Conservation (phyloP, 2,329 filamentous ascomycete genomes). For the Amauroascus niger region DNA sequence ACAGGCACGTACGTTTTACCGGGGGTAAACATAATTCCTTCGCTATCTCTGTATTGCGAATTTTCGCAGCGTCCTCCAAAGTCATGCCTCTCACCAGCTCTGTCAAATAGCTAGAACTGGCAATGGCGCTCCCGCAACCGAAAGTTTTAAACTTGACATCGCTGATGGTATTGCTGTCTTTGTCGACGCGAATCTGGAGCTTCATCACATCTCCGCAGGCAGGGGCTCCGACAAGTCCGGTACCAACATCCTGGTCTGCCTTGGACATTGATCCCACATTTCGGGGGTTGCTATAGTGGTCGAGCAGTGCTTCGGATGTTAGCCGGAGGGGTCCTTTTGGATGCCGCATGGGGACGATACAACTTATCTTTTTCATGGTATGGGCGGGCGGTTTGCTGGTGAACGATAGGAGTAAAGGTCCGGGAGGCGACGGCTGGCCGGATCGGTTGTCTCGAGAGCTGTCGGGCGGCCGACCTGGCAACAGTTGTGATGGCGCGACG, state of each 20-base stretch:
- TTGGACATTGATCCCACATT: conserved; percentile 75
- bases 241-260: conserved; percentile 72
- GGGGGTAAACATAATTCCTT: conserved; percentile 87
- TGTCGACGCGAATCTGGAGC: conserved; percentile 85
- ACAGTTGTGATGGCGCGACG: conserved; percentile 46
- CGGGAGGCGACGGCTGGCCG: conserved; percentile 31
- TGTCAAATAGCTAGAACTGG: conserved; percentile 86
- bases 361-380: conserved; percentile 60
- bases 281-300: conserved; percentile 71
- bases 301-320: conserved; percentile 50
- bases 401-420: conserved; percentile 32
- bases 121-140: conserved; percentile 88
- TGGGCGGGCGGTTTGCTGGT: conserved; percentile 36
- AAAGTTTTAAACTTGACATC: conserved; percentile 99
- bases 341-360: not conserved
- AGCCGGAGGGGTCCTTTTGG: conserved; percentile 21
- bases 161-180: conserved; percentile 73
- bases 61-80: conserved; percentile 80
- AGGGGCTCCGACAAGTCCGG: conserved; percentile 81
- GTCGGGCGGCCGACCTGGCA: conserved; percentile 45
- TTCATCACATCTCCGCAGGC: conserved; percentile 92
- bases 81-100: conserved; percentile 94
- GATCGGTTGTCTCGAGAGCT: conserved; percentile 30
- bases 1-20: conserved; percentile 59
- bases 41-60: conserved; percentile 96